phyloP scores from a whole-genome alignment of 371 early-diverging fungal species.

The Rhizopus stolonifer region DNA sequence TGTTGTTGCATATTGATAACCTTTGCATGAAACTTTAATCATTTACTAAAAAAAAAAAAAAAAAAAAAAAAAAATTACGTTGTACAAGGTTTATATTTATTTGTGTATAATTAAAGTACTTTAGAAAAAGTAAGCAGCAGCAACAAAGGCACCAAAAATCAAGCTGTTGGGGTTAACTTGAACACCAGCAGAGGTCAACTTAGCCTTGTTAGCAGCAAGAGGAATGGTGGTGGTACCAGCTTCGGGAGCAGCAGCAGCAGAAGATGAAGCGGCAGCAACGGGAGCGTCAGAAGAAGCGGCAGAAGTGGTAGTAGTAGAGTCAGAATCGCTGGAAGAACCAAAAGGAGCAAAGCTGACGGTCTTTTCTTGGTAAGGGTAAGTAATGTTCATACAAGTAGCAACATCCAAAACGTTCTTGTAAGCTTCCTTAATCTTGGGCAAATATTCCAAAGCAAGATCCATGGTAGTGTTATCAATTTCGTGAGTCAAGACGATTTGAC shows the following conservation, averaged over 20 bases:
- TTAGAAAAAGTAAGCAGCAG: constrained; percentile 23
- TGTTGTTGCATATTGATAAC: no score
- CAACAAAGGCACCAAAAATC: constrained; percentile 14
- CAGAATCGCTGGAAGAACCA: no score
- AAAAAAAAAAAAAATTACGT: background rate
- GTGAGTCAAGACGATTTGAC: constrained; percentile 55
- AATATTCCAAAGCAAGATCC: constrained; percentile 43
- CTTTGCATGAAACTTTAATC: no score
- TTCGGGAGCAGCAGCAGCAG: constrained; percentile 12
- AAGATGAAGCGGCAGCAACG: constrained; percentile 10
- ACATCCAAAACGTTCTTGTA: constrained; percentile 52
- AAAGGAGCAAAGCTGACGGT: constrained; percentile 31
- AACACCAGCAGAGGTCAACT: constrained; percentile 15
- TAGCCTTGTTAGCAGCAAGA: constrained; percentile 6
- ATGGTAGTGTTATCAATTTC: constrained; percentile 57
- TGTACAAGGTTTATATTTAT: no score
- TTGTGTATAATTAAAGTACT: constrained; percentile 2
- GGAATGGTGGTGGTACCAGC: constrained; percentile 10
- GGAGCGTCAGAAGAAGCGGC: constrained; percentile 7
- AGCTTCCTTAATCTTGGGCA: constrained; percentile 45
- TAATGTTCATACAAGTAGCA: constrained; percentile 56
- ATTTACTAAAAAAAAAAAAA: no score
- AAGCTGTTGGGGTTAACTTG: constrained; percentile 17
- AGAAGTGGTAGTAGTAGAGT: no score
- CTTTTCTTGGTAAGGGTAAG: constrained; percentile 51